Base-by-base conservation (phyloP, 2,329 filamentous ascomycete genomes). In the Endoconidiophora polonica region DNA sequence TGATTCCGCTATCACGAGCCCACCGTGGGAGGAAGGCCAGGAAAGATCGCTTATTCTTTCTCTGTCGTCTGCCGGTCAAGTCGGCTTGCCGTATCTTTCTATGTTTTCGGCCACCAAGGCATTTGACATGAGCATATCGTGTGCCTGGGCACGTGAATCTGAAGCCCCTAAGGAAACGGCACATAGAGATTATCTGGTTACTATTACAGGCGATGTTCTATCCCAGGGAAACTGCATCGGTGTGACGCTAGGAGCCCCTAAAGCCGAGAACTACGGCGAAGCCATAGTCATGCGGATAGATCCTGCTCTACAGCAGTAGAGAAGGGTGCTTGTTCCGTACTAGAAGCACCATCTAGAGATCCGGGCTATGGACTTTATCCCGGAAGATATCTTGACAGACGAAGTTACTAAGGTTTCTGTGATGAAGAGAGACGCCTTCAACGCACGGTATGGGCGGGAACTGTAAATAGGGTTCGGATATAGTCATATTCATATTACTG, bases 71-170 rank as follows among this genome's bases (percentile, higher is more conserved):
- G 56, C 33, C 9, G 56, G 56, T 22, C 45, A 44, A 22, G 43
- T 59, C 36, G 59, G 60, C 12, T 18, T 59, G 24, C 62, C 63
- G 20, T 60, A 57, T 33, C 53, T 61, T 41, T 57, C 57, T 16
- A 56, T 61, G 51, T 64, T 64, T 52, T 54, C 56, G 26, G 59
- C 56, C 29, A 59, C 58, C 29, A 63, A 63, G 57, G 60, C 57
- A 3, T 62, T 63, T 47, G 58, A 60, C 53, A 56, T 56, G 23
- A 54, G 54, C 9, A 58, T 63, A n/a, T 60, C 56, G 44, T 54
- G 47, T 6, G 58, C 54, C 1, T 52, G 64, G 3, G 55, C 58
- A 5, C 53, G 60, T 16, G 61, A 65, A 50, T 56, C 63, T 42
- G 53, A 49, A n/a, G 50, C 54, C 4, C 46, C 54, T 14, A 52